phyloP scores from a whole-genome alignment of 768 basidiomycete species.

The Trametes meyenii region DNA sequence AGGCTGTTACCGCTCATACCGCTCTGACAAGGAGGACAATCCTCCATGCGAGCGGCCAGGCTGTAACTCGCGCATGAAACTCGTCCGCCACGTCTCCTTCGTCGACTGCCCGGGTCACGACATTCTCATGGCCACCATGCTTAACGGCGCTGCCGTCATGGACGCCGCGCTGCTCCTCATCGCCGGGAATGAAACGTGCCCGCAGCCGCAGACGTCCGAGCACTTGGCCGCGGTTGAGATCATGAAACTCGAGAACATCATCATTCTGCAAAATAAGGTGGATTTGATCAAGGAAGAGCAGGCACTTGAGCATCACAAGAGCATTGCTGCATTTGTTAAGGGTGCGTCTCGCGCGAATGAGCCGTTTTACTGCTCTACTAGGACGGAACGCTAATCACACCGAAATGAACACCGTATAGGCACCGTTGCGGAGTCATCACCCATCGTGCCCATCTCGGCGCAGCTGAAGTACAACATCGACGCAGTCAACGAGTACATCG shows the following conservation, averaged over 20 bases:
- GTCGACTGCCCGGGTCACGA: conserved; percentile 98
- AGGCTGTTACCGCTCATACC: conserved; percentile 92
- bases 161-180: conserved; percentile 95
- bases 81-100: conserved; percentile 96
- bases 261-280: conserved; percentile 98
- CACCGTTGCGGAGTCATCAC: conserved; percentile 95
- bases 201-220: conserved; percentile 98
- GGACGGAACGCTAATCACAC: too few relatives aligned
- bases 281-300: conserved; percentile 96
- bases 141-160: conserved; percentile 99
- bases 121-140: conserved; percentile 99
- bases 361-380: too few relatives aligned
- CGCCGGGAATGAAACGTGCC: conserved; percentile 98
- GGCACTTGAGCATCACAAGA: conserved; percentile 94
- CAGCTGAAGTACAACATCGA: conserved; percentile 99
- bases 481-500: conserved; percentile 98
- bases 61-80: conserved; percentile 87
- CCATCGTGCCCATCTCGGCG: conserved; percentile 98
- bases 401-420: conserved; percentile 47
- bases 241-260: conserved; percentile 98
- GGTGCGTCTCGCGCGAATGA: conserved; percentile 46
- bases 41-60: conserved; percentile 94
- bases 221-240: conserved; percentile 99
- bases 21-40: conserved; percentile 90
- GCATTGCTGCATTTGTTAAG: conserved; percentile 94